phyloP scores from a whole-genome alignment of 2,329 filamentous ascomycete species.

The Neofusicoccum parvum region DNA sequence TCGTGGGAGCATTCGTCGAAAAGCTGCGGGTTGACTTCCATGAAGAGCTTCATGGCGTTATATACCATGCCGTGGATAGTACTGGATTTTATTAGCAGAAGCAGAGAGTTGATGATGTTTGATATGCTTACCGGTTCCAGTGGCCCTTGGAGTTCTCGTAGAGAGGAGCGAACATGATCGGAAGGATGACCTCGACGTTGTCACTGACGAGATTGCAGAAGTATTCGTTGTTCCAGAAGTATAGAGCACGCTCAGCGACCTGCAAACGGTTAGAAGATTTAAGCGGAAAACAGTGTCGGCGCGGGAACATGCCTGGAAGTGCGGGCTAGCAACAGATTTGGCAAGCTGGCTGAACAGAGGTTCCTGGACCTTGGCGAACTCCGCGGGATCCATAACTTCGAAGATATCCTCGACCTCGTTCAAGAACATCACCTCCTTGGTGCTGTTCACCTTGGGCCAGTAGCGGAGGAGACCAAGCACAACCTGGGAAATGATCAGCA shows the following conservation, averaged over 20 bases:
- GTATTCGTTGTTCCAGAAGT: constrained; percentile 99
- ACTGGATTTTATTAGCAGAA: constrained; percentile 54
- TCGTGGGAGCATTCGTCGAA: constrained; percentile 99
- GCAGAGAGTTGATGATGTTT: not conserved
- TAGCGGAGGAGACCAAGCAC: constrained; percentile 92
- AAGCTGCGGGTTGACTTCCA: constrained; percentile 98
- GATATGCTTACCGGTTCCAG: constrained; percentile 81
- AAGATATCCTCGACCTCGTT: constrained; percentile 99
- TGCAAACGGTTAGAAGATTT: constrained; percentile 29
- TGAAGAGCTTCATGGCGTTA: constrained; percentile 99
- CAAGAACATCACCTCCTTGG: constrained; percentile 99
- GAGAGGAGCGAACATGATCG: constrained; percentile 98
- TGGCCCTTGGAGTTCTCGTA: constrained; percentile 99
- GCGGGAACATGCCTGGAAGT: constrained; percentile 72
- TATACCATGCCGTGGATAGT: constrained; percentile 99
- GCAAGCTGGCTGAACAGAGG: constrained; percentile 95
- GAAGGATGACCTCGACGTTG: constrained; percentile 96
- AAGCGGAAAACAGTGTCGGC: constrained; percentile 21
- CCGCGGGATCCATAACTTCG: constrained; percentile 98
- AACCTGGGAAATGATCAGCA: constrained; percentile 58
- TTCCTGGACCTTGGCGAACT: constrained; percentile 98
- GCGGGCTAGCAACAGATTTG: constrained; percentile 96
- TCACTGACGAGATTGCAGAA: constrained; percentile 99
- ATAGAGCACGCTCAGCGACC: constrained; percentile 93
- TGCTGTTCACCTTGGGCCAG: constrained; percentile 99